Evolutionary conservation across 2,329 filamentous ascomycete species (phyloP).

Genomic region (Colletotrichum tofieldiae): DNA sequence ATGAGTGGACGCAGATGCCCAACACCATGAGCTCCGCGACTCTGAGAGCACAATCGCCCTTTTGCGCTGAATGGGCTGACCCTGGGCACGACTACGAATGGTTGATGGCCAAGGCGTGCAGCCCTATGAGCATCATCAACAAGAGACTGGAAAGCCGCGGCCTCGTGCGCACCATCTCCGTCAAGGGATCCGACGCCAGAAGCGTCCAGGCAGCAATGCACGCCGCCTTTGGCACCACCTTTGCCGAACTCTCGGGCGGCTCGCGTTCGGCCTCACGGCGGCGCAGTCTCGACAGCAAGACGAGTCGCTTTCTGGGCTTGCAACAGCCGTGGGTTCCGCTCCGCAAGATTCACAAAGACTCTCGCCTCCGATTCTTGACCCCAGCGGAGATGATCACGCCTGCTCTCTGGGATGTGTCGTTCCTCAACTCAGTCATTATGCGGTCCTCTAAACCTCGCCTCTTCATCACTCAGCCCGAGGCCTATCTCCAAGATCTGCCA

Average conservation of each 20-base stretch:
- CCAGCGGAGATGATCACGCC: slow-evolving; percentile 82
- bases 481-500: slow-evolving; percentile 77
- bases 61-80: slow-evolving; percentile 63
- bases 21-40: slow-evolving; percentile 62
- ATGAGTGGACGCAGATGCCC: slow-evolving; percentile 71
- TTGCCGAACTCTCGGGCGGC: slow-evolving; percentile 57
- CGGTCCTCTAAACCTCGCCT: slow-evolving; percentile 77
- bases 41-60: slow-evolving; percentile 64
- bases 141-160: slow-evolving; percentile 83
- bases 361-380: slow-evolving; percentile 78
- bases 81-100: slow-evolving; percentile 69
- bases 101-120: slow-evolving; percentile 79
- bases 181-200: slow-evolving; percentile 75
- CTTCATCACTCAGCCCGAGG: slow-evolving; percentile 82
- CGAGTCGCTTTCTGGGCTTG: slow-evolving; percentile 71
- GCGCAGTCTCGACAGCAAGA: slow-evolving; percentile 50
- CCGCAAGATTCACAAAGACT: slow-evolving; percentile 82
- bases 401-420: slow-evolving; percentile 79
- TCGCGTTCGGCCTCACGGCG: slow-evolving; percentile 35
- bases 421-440: slow-evolving; percentile 82
- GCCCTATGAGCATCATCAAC: slow-evolving; percentile 74
- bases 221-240: slow-evolving; percentile 72
- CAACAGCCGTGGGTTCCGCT: slow-evolving; percentile 81
- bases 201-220: slow-evolving; percentile 77
- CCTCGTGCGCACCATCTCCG: slow-evolving; percentile 74